phyloP scores from a whole-genome alignment of 2,329 filamentous ascomycete species.

The Alternaria consortialis region DNA sequence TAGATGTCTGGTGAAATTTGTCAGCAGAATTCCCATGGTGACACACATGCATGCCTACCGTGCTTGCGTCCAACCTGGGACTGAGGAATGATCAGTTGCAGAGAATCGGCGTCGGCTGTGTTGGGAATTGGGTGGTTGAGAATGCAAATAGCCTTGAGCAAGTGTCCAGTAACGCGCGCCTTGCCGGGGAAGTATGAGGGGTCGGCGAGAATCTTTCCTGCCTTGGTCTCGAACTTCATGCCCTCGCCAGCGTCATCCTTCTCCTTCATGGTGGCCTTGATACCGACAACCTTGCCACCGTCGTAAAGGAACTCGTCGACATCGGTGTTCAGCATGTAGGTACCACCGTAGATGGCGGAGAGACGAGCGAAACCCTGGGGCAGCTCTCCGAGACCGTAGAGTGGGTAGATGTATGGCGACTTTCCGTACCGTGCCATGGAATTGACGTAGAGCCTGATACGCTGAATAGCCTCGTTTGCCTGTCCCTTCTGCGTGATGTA shows the following conservation, averaged over 20 bases:
- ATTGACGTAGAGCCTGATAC: conserved; percentile 95
- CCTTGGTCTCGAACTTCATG: conserved; percentile 96
- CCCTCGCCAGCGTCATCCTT: conserved; percentile 74
- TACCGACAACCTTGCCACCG: conserved; percentile 84
- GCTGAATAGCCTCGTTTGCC: conserved; percentile 86
- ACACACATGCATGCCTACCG: conserved; percentile 64
- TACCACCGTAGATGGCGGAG: conserved; percentile 97
- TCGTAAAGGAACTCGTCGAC: conserved; percentile 91
- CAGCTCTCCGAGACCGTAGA: conserved; percentile 96
- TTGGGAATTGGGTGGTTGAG: conserved; percentile 92
- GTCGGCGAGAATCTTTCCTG: conserved; percentile 94
- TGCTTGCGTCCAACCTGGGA: conserved; percentile 97
- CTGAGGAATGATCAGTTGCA: conserved; percentile 97
- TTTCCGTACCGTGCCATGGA: conserved; percentile 98
- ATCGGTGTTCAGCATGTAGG: conserved; percentile 98
- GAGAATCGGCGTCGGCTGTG: conserved; percentile 87
- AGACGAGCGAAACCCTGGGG: conserved; percentile 97
- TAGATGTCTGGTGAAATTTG: conserved; percentile 77
- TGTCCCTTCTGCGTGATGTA: conserved; percentile 79
- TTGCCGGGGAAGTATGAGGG: conserved; percentile 96
- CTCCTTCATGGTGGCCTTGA: conserved; percentile 96
- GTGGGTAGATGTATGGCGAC: conserved; percentile 98
- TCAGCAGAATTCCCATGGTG: conserved; percentile 15
- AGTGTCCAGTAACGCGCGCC: conserved; percentile 84
- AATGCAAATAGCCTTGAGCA: conserved; percentile 97